phyloP scores from a whole-genome alignment of 176 grass and related monocot genomes.

The Lolium multiflorum region DNA sequence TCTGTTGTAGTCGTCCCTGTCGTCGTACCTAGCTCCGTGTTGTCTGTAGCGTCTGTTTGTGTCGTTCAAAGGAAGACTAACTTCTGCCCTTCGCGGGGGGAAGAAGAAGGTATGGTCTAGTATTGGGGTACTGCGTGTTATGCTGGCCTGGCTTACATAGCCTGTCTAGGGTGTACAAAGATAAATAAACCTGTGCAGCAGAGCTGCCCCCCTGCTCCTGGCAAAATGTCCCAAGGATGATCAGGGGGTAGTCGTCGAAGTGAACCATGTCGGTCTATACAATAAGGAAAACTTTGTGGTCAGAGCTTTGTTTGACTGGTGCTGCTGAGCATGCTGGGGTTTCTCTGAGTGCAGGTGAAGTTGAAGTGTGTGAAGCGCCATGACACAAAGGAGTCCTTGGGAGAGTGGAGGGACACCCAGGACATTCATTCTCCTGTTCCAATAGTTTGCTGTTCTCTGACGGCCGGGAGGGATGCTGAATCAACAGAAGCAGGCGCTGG shows the following conservation, averaged over 20 bases:
- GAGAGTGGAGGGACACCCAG: too few relatives aligned
- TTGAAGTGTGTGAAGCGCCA: neutral
- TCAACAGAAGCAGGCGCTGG: neutral
- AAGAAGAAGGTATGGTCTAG: neutral
- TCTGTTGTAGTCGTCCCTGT: slow-evolving; percentile 28
- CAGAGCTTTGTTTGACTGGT: too few relatives aligned
- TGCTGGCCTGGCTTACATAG: too few relatives aligned
- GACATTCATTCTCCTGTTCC: neutral
- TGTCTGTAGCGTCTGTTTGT: slow-evolving; percentile 9
- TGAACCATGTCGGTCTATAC: neutral
- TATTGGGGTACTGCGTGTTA: neutral
- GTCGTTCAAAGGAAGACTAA: neutral
- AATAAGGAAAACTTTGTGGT: too few relatives aligned
- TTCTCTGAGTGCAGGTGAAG: neutral
- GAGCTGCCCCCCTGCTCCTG: neutral
- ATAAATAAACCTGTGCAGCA: neutral
- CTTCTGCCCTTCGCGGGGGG: slow-evolving; percentile 2
- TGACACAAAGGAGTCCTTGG: too few relatives aligned
- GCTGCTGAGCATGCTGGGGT: neutral
- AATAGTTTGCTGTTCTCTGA: neutral
- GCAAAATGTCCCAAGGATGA: neutral
- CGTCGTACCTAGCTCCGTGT: neutral
- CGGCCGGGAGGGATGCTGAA: neutral
- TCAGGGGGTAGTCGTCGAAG: neutral
- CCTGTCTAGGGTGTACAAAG: slow-evolving; percentile 37